A percentile compares a stretch with the other conserved stretches of the same genome.
phyloP scores from a whole-genome alignment of 2,329 filamentous ascomycete species.

The Endoconidiophora polonica region DNA sequence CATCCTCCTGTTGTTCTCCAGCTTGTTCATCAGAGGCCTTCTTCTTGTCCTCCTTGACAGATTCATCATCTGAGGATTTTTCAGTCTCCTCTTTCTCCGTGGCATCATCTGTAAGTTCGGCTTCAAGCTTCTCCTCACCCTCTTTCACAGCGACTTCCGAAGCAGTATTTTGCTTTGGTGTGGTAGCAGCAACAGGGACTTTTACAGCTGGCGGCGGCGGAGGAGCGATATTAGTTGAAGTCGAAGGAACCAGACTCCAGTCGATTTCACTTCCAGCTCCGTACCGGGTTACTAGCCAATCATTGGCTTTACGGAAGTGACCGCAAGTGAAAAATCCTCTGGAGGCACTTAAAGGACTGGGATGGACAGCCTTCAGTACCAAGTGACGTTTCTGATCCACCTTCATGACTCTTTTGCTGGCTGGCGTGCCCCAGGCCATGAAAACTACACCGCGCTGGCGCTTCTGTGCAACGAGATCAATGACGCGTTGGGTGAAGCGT shows the following conservation, averaged over 20 bases:
- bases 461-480: conserved; percentile 68
- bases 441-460: conserved; percentile 77
- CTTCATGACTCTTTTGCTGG: conserved; percentile 59
- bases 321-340: conserved; percentile 70
- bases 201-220: conserved; percentile 14
- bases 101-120: conserved; percentile 11
- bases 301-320: conserved; percentile 68
- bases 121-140: conserved; percentile 11
- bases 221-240: conserved; percentile 17
- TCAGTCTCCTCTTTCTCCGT: conserved; percentile 14
- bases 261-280: conserved; percentile 68
- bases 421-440: conserved; percentile 80
- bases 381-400: conserved; percentile 60
- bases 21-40: neutral
- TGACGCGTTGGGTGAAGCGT: conserved; percentile 75
- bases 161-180: conserved; percentile 3
- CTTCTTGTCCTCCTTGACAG: conserved; percentile 9
- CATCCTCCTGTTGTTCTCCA: neutral
- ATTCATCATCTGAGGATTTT: conserved; percentile 16
- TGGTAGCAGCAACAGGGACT: conserved; percentile 1
- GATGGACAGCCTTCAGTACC: conserved; percentile 76
- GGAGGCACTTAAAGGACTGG: conserved; percentile 75
- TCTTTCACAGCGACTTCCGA: conserved; percentile 3
- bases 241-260: conserved; percentile 44
- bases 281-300: conserved; percentile 67